Percentiles rank a stretch among this genome's conserved stretches.
phyloP scores from a whole-genome alignment of 768 basidiomycete species.

The Auriculariales sp. region DNA sequence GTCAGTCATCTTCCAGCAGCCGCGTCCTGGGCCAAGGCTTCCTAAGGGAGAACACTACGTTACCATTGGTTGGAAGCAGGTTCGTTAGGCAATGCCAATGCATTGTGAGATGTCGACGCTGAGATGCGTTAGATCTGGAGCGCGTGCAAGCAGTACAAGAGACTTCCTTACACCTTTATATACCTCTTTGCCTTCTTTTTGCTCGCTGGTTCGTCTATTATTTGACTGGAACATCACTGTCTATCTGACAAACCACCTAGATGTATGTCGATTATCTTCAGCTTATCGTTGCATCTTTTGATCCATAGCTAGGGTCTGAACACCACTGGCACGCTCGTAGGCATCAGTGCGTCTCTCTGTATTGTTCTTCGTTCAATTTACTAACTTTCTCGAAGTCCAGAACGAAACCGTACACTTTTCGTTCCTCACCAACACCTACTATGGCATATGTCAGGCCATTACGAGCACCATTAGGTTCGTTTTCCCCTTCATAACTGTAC shows the following conservation, averaged over 20 bases:
- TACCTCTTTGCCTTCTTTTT: constrained; percentile 68
- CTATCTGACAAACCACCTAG: neutral
- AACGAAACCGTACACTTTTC: constrained; percentile 53
- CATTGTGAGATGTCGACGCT: constrained; percentile 2
- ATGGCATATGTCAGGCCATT: constrained; percentile 60
- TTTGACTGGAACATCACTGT: no score
- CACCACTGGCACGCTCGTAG: constrained; percentile 61
- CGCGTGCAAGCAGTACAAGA: constrained; percentile 58
- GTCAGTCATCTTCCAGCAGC: constrained; percentile 69
- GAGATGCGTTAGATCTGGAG: constrained; percentile 46
- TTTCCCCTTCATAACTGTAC: neutral
- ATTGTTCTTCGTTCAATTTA: neutral
- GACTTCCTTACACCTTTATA: constrained; percentile 67
- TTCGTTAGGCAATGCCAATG: constrained; percentile 9
- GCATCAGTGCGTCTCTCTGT: constrained; percentile 31
- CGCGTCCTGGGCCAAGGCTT: constrained; percentile 65
- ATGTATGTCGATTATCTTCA: neutral
- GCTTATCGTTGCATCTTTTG: neutral
- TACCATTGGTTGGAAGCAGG: constrained; percentile 80
- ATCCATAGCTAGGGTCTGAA: constrained; percentile 44
- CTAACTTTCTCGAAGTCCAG: neutral
- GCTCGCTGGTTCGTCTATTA: constrained; percentile 52
- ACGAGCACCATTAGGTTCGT: constrained; percentile 37
- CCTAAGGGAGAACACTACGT: constrained; percentile 66
- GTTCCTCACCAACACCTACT: constrained; percentile 68